Evolutionary conservation across 2,329 filamentous ascomycete species (phyloP).

Genomic region (Fusarium sp.): DNA sequence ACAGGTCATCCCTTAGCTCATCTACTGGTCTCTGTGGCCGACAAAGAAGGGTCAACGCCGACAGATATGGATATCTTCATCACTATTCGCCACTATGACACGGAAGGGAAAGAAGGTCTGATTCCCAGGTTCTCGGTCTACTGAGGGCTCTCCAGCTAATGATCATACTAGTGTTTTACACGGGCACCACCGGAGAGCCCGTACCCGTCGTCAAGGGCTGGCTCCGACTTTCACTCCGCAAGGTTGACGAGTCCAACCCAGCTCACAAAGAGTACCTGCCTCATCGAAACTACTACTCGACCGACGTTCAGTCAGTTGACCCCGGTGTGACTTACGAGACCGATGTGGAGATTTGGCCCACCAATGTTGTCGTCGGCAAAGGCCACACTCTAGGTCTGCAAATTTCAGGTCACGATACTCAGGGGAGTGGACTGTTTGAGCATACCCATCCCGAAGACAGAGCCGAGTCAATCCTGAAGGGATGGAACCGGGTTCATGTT

Average conservation of each 20-base stretch:
- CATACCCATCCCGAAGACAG: too few relatives aligned
- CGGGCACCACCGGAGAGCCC: constrained; percentile 71
- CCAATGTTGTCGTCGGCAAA: constrained; percentile 60
- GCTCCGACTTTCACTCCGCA: constrained; percentile 68
- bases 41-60: constrained; percentile 49
- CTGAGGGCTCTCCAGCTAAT: too few relatives aligned
- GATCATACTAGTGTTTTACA: constrained; percentile 62
- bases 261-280: constrained; percentile 67
- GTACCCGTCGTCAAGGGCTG: constrained; percentile 72
- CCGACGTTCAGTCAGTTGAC: constrained; percentile 64
- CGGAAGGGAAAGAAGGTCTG: constrained; percentile 59
- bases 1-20: constrained; percentile 75
- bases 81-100: constrained; percentile 69
- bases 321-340: constrained; percentile 66
- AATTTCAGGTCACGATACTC: too few relatives aligned
- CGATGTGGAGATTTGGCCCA: constrained; percentile 73
- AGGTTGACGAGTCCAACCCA: constrained; percentile 62
- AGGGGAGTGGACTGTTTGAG: too few relatives aligned
- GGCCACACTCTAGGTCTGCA: too few relatives aligned
- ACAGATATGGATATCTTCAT: constrained; percentile 72
- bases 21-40: constrained; percentile 71
- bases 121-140: too few relatives aligned
- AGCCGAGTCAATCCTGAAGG: too few relatives aligned
- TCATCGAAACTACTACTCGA: constrained; percentile 28
- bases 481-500: too few relatives aligned